Percentiles rank a stretch among this genome's conserved stretches.
These are phyloP conservation scores for Astraeus odoratus DNA, from an alignment of 768 basidiomycete genomes.

Conservation along the genomic window DNA sequence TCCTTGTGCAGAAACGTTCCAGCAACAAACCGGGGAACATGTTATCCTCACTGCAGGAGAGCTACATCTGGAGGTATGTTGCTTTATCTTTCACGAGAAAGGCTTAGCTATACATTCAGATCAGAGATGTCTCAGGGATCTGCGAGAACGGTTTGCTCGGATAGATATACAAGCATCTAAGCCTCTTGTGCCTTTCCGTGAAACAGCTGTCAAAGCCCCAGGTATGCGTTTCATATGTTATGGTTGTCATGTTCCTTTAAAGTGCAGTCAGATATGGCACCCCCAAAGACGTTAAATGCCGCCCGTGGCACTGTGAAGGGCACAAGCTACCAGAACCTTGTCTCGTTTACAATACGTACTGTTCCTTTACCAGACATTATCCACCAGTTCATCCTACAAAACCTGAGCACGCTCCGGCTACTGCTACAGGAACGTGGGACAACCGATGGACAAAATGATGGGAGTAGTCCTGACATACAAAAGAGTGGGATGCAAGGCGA, in stretches of 20 bases:
- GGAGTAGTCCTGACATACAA: slow-evolving; percentile 27
- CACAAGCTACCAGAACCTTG: slow-evolving; percentile 57
- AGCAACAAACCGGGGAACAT: slow-evolving; percentile 95
- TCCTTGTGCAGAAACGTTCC: slow-evolving; percentile 95
- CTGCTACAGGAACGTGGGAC: slow-evolving; percentile 46
- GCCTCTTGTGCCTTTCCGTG: slow-evolving; percentile 96
- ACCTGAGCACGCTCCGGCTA: slow-evolving; percentile 55
- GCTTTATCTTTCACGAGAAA: not conserved
- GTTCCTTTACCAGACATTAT: slow-evolving; percentile 68
- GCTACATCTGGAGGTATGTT: slow-evolving; percentile 82
- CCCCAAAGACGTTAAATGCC: slow-evolving; percentile 65
- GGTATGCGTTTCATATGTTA: slow-evolving; percentile 37
- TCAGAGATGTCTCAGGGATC: slow-evolving; percentile 90
- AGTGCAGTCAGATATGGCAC: slow-evolving; percentile 67
- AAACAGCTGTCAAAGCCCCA: slow-evolving; percentile 77
- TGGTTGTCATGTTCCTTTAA: slow-evolving; percentile 1
- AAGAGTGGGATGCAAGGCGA: slow-evolving; percentile 47
- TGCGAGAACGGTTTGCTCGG: slow-evolving; percentile 91
- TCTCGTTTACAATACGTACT: slow-evolving; percentile 81
- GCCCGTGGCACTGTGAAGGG: slow-evolving; percentile 75
- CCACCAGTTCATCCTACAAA: slow-evolving; percentile 70
- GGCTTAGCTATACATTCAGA: not conserved
- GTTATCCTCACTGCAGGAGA: slow-evolving; percentile 96
- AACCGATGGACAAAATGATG: slow-evolving; percentile 24
- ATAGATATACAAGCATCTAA: slow-evolving; percentile 91